Evolutionary conservation across 768 basidiomycete genomes (phyloP).

Genomic region (Suillus paluster): DNA sequence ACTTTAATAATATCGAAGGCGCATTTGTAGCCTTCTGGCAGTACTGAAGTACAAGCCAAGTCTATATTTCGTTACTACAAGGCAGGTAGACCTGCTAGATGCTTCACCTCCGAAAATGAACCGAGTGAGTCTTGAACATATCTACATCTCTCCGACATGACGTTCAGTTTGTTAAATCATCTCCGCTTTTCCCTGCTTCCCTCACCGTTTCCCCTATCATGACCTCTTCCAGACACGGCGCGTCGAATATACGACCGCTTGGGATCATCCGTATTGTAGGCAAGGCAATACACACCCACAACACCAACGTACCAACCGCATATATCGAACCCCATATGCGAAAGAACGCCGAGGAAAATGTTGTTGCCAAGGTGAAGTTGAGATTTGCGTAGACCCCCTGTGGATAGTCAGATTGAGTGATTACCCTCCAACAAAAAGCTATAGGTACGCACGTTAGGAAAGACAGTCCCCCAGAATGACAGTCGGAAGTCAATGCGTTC

Average conservation of each 20-base stretch:
- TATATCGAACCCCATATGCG: constrained; percentile 62
- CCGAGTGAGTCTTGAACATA: too few species aligned
- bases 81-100: neutral
- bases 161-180: neutral
- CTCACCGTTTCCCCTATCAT: constrained; percentile 16
- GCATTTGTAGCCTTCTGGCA: neutral
- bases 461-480: constrained; percentile 70
- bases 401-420: neutral
- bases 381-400: constrained; percentile 72
- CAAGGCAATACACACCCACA: constrained; percentile 55
- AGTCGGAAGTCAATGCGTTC: constrained; percentile 54
- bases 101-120: neutral
- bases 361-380: constrained; percentile 54
- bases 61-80: too few species aligned
- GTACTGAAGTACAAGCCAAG: neutral
- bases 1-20: neutral
- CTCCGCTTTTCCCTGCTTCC: constrained; percentile 1
- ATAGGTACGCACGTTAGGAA: constrained; percentile 60
- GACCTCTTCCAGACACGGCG: constrained; percentile 43
- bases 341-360: constrained; percentile 58
- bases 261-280: constrained; percentile 44
- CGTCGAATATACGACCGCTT: constrained; percentile 46
- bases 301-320: constrained; percentile 49
- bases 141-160: neutral
- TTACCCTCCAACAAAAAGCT: neutral